Evolutionary conservation across 2,329 filamentous ascomycete genomes (phyloP).

Genomic region (Clonostachys rosea): DNA sequence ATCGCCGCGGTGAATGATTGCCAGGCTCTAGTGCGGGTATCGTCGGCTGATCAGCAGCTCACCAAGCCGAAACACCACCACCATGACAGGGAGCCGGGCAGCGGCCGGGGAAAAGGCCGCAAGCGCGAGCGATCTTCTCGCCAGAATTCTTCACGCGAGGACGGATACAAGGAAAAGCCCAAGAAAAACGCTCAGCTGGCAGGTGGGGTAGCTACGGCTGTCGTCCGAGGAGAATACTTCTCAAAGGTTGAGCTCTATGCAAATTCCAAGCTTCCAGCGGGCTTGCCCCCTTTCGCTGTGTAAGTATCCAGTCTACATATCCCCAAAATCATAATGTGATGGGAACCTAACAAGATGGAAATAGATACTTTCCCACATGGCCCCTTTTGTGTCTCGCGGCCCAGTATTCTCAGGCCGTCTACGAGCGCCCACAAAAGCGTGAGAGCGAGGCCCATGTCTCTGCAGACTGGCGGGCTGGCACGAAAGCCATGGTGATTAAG

Average conservation of each 20-base stretch:
- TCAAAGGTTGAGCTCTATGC: slow-evolving; percentile 74
- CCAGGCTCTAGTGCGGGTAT: slow-evolving; percentile 1
- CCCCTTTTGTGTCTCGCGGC: slow-evolving; percentile 75
- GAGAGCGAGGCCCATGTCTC: slow-evolving; percentile 67
- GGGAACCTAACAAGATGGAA: not conserved
- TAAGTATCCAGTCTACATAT: slow-evolving; percentile 28
- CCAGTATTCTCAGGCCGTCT: slow-evolving; percentile 71
- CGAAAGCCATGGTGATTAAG: slow-evolving; percentile 83
- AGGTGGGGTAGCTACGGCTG: slow-evolving; percentile 2
- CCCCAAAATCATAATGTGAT: not conserved
- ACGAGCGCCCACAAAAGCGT: slow-evolving; percentile 56
- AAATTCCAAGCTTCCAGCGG: slow-evolving; percentile 68
- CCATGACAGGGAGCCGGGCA: not conserved
- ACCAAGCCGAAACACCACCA: not conserved
- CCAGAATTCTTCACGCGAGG: not conserved
- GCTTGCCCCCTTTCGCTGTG: slow-evolving; percentile 65
- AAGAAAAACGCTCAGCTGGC: slow-evolving; percentile 1
- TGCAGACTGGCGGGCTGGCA: slow-evolving; percentile 68
- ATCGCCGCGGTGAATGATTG: not conserved
- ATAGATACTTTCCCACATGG: slow-evolving; percentile 68
- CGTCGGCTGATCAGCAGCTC: no score
- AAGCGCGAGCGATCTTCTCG: slow-evolving; percentile 6
- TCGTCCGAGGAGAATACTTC: slow-evolving; percentile 54
- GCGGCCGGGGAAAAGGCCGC: slow-evolving; percentile 16
- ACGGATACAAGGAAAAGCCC: slow-evolving; percentile 8